Evolutionary conservation across 345 rosid species (phyloP).

Genomic region (Psidium guajava): DNA sequence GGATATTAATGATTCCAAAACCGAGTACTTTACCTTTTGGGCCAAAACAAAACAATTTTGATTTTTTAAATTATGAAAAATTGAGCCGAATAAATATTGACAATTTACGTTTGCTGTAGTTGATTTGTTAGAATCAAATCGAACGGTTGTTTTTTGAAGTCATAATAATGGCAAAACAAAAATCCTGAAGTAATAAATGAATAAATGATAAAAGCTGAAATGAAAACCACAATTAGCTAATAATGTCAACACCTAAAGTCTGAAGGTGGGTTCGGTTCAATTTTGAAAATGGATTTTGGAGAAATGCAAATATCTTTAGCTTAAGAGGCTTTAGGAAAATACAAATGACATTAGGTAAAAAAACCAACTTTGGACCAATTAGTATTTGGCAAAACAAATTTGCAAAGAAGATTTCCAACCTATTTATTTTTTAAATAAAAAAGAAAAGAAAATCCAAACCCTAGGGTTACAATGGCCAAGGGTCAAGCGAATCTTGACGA

Average conservation of each 20-base stretch:
- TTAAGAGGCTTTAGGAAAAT: too few relatives aligned
- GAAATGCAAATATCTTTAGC: too few relatives aligned
- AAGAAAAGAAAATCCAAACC: too few relatives aligned
- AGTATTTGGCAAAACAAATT: too few relatives aligned
- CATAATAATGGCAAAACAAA: not conserved
- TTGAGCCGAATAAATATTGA: not conserved
- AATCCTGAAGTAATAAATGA: not conserved
- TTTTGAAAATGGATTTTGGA: too few relatives aligned
- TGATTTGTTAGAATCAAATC: not conserved
- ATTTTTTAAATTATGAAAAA: not conserved
- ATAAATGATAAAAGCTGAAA: not conserved
- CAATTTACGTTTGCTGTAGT: not conserved
- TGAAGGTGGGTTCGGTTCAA: too few relatives aligned
- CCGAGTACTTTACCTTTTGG: not conserved
- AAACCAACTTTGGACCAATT: too few relatives aligned
- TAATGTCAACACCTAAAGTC: not conserved
- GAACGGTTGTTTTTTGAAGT: not conserved
- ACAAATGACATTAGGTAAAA: too few relatives aligned
- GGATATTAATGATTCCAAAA: not conserved
- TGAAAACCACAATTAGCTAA: not conserved
- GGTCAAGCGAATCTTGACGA: too few relatives aligned
- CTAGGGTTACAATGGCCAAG: too few relatives aligned
- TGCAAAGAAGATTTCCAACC: too few relatives aligned
- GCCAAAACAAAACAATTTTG: not conserved
- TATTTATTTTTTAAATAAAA: too few relatives aligned